Percentiles rank a stretch among this genome's conserved stretches.
Conservation (phyloP, 768 basidiomycete species). For the Boletus fagicola region DNA sequence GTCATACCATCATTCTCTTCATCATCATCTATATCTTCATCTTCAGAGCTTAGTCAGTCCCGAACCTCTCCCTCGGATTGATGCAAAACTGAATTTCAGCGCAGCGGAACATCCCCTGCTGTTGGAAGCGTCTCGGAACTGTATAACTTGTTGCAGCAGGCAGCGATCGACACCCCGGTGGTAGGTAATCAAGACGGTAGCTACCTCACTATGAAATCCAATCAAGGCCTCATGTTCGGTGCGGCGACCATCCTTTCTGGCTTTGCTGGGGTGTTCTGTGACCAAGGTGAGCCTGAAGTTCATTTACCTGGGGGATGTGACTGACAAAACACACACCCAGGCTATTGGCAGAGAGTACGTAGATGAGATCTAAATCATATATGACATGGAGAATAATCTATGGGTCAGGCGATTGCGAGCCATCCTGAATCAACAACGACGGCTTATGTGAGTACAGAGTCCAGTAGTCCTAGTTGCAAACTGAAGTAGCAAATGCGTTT, state of each 20-base stretch:
- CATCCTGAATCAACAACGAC: slow-evolving; percentile 50
- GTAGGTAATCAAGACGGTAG: slow-evolving; percentile 49
- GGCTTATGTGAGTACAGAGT: slow-evolving; percentile 41
- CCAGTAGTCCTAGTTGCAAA: too few species aligned
- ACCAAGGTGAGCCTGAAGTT: slow-evolving; percentile 38
- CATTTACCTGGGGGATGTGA: background rate
- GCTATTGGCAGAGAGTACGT: slow-evolving; percentile 53
- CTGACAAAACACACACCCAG: slow-evolving; percentile 19
- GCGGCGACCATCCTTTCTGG: slow-evolving; percentile 39
- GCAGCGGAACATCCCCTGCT: slow-evolving; percentile 37
- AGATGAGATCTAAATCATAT: background rate
- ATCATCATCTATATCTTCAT: slow-evolving; percentile 38
- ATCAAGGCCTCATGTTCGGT: slow-evolving; percentile 44
- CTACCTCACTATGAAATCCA: slow-evolving; percentile 57
- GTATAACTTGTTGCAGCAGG: slow-evolving; percentile 48
- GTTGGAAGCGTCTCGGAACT: slow-evolving; percentile 40
- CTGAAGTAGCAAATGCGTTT: background rate
- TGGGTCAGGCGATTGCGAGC: slow-evolving; percentile 46
- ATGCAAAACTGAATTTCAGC: background rate
- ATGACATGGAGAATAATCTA: background rate
- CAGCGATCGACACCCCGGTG: slow-evolving; percentile 46
- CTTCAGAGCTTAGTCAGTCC: slow-evolving; percentile 33
- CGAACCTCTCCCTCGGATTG: background rate
- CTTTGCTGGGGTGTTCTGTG: slow-evolving; percentile 49
- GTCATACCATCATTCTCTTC: slow-evolving; percentile 46